A percentile compares a stretch with the other conserved stretches of the same genome.
Evolutionary conservation across 129 eudicot genomes (phyloP).

Genomic region (Oenanthe sinensis): DNA sequence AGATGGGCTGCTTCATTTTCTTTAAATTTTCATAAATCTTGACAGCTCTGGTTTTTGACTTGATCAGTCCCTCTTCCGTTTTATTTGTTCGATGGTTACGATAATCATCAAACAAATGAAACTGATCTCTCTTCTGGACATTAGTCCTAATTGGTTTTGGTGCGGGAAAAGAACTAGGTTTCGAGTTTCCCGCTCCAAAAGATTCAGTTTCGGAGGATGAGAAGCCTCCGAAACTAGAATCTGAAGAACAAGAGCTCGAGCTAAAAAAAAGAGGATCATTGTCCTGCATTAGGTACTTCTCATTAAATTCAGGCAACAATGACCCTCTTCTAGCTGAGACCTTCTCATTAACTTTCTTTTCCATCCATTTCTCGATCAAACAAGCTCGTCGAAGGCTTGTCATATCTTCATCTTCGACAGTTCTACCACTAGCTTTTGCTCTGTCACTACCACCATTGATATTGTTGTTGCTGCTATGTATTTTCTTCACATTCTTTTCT

Average conservation of each 20-base stretch:
- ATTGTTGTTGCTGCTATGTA: neutral
- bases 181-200: slow-evolving; percentile 19
- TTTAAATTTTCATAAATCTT: slow-evolving; percentile 54
- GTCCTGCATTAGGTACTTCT: neutral
- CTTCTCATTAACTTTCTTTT: slow-evolving; percentile 32
- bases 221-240: slow-evolving; percentile 46
- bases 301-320: slow-evolving; percentile 22
- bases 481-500: slow-evolving; percentile 15
- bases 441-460: slow-evolving; percentile 17
- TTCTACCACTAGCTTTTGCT: slow-evolving; percentile 1
- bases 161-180: slow-evolving; percentile 40
- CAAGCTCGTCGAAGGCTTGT: slow-evolving; percentile 49
- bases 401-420: slow-evolving; percentile 35
- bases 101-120: slow-evolving; percentile 19
- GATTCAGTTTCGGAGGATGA: slow-evolving; percentile 44
- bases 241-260: slow-evolving; percentile 52
- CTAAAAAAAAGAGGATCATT: slow-evolving; percentile 40
- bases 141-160: slow-evolving; percentile 30
- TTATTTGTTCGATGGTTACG: slow-evolving; percentile 10
- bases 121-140: slow-evolving; percentile 14
- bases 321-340: slow-evolving; percentile 9
- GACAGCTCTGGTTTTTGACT: slow-evolving; percentile 42
- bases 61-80: slow-evolving; percentile 23
- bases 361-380: slow-evolving; percentile 70
- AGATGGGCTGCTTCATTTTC: slow-evolving; percentile 67